Base-by-base conservation (phyloP, 1,284 basidiomycete genomes). In the Schizophyllum amplum region DNA sequence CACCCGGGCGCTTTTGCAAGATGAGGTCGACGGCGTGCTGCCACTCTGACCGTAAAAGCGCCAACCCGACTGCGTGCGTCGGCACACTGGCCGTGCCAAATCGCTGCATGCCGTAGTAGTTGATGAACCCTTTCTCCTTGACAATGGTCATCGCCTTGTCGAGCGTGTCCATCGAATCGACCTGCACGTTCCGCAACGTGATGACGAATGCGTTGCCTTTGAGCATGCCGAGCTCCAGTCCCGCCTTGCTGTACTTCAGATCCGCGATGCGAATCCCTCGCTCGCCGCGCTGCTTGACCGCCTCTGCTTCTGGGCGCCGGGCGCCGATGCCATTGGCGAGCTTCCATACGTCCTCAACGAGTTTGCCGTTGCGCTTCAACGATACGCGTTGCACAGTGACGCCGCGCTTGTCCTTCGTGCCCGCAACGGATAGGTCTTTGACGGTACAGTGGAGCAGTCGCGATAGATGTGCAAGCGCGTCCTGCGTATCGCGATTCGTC, bases 21-120 rank as follows among this genome's bases (percentile, higher is more conserved):
- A 98, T 85, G 59, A 95, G 75, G n/a, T 85, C 83, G 51, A 92
- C 78, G 1, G 96, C 96, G 57, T 82, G 81, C 33, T 89, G 84
- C 94, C 94, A 99, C 64, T 98, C 87, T 4, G 86, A 87, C 64
- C 85, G 85, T 20, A 99, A 79, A 33, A 99, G 77, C 2, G 92
- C 87, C 15, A 98, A 80, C 5, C 97, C 97, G 56, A 98, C 94
- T 2, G 88, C 78, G 67, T 99, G 96, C 0, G 97, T 98, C 1
- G 96, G 94, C 24, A 99, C 87, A 11, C 92, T 86, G 5, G 96
- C 94, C 1, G 96, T 99, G 26, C 97, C 97, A 71, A 99, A 99
- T 17, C 97, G 87, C 69, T 99, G 97, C 96, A 99, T 98, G 90
- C 93, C 96, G 68, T 97, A 99, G 68, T 98, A 99, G 70, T 99